These are phyloP conservation scores for Tagetes patula DNA, from an alignment of 129 eudicot genomes.

Conservation along the genomic window DNA sequence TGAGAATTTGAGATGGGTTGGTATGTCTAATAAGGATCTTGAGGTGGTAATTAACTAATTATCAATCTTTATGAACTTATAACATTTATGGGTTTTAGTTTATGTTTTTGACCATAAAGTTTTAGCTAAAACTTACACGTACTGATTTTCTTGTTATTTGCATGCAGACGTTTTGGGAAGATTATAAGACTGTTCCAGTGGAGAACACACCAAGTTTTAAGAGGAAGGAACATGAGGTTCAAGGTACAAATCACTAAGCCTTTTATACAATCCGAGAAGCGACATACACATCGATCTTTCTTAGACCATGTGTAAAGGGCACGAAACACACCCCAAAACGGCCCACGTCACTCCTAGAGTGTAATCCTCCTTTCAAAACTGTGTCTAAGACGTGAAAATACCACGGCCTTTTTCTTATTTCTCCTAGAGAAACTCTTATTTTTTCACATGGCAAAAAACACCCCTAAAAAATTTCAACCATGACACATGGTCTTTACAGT, in stretches of 20 bases:
- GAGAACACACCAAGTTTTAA: conserved; percentile 51
- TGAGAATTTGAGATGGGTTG: conserved; percentile 89
- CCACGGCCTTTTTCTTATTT: no score
- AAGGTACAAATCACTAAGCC: conserved; percentile 36
- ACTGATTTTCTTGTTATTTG: conserved; percentile 11
- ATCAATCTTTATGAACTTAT: background rate
- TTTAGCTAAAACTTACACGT: background rate
- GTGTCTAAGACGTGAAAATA: no score
- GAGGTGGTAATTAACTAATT: conserved; percentile 52
- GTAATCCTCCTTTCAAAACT: no score
- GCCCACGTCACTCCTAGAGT: no score
- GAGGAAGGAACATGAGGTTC: conserved; percentile 45
- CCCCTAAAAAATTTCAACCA: no score
- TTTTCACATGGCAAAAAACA: no score
- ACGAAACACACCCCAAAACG: no score
- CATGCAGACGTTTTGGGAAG: conserved; percentile 68
- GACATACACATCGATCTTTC: no score
- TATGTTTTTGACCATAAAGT: background rate
- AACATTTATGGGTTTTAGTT: conserved; percentile 5
- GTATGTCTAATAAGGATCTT: conserved; percentile 70
- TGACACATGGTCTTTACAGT: no score
- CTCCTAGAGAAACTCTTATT: no score
- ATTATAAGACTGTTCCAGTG: conserved; percentile 65
- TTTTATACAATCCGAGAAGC: conserved; percentile 5
- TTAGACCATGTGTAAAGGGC: no score